A percentile compares a stretch with the other conserved stretches of the same genome.
Conservation (phyloP, 1,139 yeast species). For the Kodamaea suecica region DNA sequence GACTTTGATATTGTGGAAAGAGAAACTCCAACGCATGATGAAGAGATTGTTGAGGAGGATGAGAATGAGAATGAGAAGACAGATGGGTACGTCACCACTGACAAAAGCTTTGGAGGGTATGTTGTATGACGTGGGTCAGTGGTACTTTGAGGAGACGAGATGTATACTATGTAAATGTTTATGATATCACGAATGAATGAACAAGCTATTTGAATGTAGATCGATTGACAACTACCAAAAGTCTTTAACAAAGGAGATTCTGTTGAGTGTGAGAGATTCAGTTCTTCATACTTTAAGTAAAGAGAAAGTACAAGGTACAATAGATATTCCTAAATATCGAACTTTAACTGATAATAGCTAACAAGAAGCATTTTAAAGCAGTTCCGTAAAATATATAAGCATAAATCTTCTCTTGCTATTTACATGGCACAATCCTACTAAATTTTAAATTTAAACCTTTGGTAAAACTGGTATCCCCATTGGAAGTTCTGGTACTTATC, state of each 20-base stretch:
- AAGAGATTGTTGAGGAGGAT: conserved; percentile 19
- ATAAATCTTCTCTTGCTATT: too few species aligned
- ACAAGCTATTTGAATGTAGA: too few species aligned
- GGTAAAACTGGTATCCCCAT: conserved; percentile 31
- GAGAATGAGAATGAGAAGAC: conserved; percentile 18
- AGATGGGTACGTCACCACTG: conserved; percentile 39
- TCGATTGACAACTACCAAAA: too few species aligned
- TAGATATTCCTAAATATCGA: too few species aligned
- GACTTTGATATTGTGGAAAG: conserved; percentile 49
- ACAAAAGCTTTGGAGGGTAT: conserved; percentile 38
- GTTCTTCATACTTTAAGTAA: too few species aligned
- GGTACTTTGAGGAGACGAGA: not conserved
- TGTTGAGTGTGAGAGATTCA: too few species aligned
- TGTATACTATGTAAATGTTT: conserved; percentile 1
- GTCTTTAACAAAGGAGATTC: too few species aligned
- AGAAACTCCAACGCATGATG: conserved; percentile 19
- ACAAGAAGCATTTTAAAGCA: too few species aligned
- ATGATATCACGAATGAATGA: not conserved
- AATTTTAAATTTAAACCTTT: conserved; percentile 19
- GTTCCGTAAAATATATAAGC: too few species aligned
- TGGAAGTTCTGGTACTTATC: conserved; percentile 21
- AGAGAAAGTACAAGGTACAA: too few species aligned
- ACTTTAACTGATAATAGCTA: too few species aligned
- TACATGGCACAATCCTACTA: too few species aligned
- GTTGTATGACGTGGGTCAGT: conserved; percentile 22